These are phyloP conservation scores for Ophiosphaerella korrae DNA, from an alignment of 2,329 filamentous ascomycete species.

Conservation along the genomic window DNA sequence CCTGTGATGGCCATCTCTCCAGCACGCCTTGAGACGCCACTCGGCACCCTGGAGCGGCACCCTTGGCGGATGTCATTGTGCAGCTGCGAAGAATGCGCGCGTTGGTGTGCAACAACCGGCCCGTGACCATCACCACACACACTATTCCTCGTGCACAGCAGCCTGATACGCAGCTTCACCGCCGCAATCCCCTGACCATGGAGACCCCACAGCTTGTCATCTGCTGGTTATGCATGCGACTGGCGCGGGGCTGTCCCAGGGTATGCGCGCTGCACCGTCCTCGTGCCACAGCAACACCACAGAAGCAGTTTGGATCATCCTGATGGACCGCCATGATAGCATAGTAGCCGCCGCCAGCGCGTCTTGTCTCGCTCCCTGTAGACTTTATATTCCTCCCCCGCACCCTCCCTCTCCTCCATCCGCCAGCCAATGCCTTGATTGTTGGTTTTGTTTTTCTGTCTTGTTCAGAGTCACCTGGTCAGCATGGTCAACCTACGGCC, in stretches of 20 bases:
- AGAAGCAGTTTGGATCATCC: conserved; percentile 5
- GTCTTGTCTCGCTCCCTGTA: not conserved
- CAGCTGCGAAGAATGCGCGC: no score
- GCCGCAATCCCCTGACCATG: conserved; percentile 3
- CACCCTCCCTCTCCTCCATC: no score
- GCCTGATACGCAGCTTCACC: not conserved
- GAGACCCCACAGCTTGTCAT: conserved; percentile 23
- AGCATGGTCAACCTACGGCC: conserved; percentile 9
- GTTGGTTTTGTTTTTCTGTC: no score
- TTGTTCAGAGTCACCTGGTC: not conserved
- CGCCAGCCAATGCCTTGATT: no score
- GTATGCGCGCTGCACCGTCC: conserved; percentile 8
- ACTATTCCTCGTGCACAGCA: conserved; percentile 3
- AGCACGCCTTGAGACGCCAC: no score
- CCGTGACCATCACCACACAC: conserved; percentile 4
- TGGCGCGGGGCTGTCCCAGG: conserved; percentile 15
- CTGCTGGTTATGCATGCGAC: conserved; percentile 19
- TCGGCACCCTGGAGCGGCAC: no score
- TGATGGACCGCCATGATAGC: not conserved
- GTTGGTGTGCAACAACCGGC: no score
- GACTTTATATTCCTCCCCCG: no score
- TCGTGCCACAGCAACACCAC: conserved; percentile 8
- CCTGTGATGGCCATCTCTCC: no score
- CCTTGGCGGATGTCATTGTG: no score
- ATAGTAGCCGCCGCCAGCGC: conserved; percentile 1